Conservation (phyloP, 163 green algal species). For the Chlorella variabilis region DNA sequence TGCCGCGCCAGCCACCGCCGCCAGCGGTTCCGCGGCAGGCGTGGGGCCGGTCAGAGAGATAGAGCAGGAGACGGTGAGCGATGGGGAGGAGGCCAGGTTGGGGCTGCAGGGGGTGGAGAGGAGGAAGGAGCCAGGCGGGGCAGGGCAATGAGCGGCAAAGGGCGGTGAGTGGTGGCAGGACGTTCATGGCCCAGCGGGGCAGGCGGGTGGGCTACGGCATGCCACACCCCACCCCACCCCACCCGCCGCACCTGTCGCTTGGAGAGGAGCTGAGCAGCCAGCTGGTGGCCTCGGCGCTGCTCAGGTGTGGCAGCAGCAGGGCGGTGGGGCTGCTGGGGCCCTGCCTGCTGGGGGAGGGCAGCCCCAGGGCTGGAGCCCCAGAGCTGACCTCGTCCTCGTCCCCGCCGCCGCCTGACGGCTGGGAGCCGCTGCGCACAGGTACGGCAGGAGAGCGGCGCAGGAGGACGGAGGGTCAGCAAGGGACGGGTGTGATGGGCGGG, state of each 20-base stretch:
- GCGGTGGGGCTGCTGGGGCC: no score
- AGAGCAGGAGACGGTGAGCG: neutral
- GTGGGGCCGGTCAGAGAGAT: neutral
- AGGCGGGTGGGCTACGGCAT: no score
- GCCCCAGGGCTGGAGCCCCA: neutral
- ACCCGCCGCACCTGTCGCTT: no score
- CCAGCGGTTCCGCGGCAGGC: neutral
- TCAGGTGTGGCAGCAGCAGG: constrained; percentile 26
- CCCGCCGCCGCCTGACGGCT: neutral
- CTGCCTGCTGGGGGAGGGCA: neutral
- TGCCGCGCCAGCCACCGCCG: neutral
- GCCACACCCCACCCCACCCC: no score
- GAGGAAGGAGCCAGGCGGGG: neutral
- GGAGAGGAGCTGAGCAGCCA: constrained; percentile 15
- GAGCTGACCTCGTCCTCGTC: neutral
- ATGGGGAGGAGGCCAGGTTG: neutral
- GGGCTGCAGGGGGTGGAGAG: neutral
- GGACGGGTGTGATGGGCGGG: no score
- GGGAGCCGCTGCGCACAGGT: no score
- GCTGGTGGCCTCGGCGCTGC: constrained; percentile 1
- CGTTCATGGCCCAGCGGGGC: no score
- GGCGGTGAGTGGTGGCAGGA: no score
- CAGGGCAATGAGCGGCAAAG: neutral
- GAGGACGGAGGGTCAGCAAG: no score
- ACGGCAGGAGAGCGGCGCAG: no score